Evolutionary conservation across 306 rosid species (phyloP).

Genomic region (Casuarina equisetifolia): DNA sequence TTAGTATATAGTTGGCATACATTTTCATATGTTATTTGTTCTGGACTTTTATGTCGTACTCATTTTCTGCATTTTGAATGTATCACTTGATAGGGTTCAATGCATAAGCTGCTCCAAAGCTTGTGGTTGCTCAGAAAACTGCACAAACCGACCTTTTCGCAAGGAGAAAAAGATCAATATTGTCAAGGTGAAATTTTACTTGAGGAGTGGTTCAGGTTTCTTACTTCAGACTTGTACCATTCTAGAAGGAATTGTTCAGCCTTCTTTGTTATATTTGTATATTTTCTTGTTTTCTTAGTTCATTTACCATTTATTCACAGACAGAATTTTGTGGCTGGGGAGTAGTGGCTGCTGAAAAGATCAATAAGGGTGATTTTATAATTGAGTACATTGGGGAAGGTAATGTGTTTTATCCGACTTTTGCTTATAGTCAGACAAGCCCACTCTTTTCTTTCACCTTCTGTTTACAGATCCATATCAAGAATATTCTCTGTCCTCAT

Average conservation of each 20-base stretch:
- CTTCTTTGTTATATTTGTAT: not conserved
- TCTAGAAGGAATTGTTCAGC: conserved; percentile 1
- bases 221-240: not conserved
- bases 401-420: conserved; percentile 31
- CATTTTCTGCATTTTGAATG: conserved; percentile 13
- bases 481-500: not conserved
- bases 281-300: not conserved
- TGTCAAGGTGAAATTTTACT: conserved; percentile 59
- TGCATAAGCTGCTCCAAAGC: conserved; percentile 96
- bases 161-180: conserved; percentile 79
- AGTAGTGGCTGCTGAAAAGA: conserved; percentile 75
- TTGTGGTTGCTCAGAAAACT: conserved; percentile 75
- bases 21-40: not conserved
- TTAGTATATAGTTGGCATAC: not conserved
- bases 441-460: conserved; percentile 1
- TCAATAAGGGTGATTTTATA: conserved; percentile 68
- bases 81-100: conserved; percentile 65
- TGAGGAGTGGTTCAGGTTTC: conserved; percentile 1
- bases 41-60: not conserved
- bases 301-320: conserved; percentile 40
- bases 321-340: conserved; percentile 98
- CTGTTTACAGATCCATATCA: conserved; percentile 1
- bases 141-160: conserved; percentile 88
- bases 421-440: conserved; percentile 6
- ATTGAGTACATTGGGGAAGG: conserved; percentile 97